Conservation (phyloP, 768 basidiomycete genomes). For the Rhizopogon roseolus region DNA sequence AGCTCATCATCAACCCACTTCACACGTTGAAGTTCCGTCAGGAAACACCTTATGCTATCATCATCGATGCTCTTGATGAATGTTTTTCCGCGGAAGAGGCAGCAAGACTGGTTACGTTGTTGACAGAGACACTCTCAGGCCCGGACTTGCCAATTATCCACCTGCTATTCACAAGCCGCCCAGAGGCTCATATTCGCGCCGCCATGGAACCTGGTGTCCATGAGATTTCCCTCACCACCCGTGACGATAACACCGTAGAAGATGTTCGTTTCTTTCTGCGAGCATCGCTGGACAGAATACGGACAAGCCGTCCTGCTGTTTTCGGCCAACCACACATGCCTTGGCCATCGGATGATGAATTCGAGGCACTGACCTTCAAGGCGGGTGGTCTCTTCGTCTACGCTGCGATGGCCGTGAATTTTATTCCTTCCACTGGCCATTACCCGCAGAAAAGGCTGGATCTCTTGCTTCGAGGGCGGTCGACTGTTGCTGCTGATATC, state of each 20-base stretch:
- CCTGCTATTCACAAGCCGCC: no score
- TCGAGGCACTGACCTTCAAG: constrained; percentile 8
- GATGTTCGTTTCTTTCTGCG: constrained; percentile 11
- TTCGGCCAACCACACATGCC: background rate
- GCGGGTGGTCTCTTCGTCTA: constrained; percentile 12
- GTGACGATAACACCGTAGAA: constrained; percentile 3
- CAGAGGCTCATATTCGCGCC: no score
- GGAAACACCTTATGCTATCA: no score
- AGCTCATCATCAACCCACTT: constrained; percentile 12
- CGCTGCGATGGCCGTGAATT: constrained; percentile 11
- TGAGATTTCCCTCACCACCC: background rate
- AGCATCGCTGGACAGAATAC: constrained; percentile 8
- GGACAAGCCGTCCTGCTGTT: background rate
- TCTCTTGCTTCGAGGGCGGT: background rate
- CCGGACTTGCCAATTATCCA: no score
- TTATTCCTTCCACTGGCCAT: constrained; percentile 2
- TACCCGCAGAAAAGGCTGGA: background rate
- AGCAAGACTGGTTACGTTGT: no score
- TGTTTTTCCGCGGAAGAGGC: no score
- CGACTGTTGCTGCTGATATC: background rate
- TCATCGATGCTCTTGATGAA: no score
- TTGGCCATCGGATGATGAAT: constrained; percentile 12
- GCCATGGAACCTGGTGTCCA: constrained; percentile 1
- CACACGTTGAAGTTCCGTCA: background rate
- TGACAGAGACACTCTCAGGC: no score